Evolutionary conservation across 176 grass and related monocot species (phyloP).

Genomic region (Paspalum notatum): DNA sequence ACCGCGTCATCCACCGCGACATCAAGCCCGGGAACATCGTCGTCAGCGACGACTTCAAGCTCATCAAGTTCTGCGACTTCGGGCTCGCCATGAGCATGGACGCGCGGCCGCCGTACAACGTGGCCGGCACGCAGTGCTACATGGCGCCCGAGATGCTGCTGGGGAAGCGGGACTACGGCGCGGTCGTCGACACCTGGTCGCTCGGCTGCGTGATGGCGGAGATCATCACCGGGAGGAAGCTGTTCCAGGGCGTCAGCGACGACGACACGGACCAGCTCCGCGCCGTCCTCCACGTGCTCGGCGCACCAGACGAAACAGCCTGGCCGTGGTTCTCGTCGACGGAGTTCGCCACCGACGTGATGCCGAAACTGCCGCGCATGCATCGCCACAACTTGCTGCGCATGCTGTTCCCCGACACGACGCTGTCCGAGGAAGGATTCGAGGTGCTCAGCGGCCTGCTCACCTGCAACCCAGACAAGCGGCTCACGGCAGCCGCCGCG

Average conservation of each 20-base stretch:
- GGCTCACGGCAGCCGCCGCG: constrained; percentile 39
- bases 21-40: constrained; percentile 46
- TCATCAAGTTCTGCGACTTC: constrained; percentile 51
- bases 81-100: constrained; percentile 5
- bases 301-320: not conserved
- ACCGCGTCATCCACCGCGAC: constrained; percentile 41
- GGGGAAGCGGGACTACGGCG: not conserved
- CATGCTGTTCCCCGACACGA: constrained; percentile 10
- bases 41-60: not conserved
- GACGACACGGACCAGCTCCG: constrained; percentile 30
- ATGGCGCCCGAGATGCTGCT: constrained; percentile 38
- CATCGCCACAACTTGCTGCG: not conserved
- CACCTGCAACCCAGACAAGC: constrained; percentile 36
- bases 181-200: constrained; percentile 42
- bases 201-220: constrained; percentile 53
- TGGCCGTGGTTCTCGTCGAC: constrained; percentile 16
- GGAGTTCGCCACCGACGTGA: not conserved
- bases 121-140: constrained; percentile 20
- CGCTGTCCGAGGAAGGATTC: constrained; percentile 30
- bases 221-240: constrained; percentile 3
- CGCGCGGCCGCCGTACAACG: constrained; percentile 11
- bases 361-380: not conserved
- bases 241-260: not conserved
- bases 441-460: constrained; percentile 40
- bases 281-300: constrained; percentile 25